Base-by-base conservation (phyloP, 1,284 basidiomycete species). In the Stereum hirsutum region DNA sequence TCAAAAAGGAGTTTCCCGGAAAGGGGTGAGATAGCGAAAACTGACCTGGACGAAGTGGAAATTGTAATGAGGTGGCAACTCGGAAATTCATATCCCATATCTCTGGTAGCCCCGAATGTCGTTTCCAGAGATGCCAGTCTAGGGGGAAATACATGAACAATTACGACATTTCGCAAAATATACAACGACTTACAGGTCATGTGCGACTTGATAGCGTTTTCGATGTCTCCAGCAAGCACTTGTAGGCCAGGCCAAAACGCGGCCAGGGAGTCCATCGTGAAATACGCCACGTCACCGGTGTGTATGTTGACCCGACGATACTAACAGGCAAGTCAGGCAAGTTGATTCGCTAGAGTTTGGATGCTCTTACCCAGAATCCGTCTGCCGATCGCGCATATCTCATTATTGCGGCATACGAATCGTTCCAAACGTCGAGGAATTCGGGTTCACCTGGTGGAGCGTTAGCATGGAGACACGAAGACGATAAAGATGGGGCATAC, bases 111-210 rank as follows among this genome's bases (percentile, higher is more conserved):
- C 88, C 93, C 14, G 80, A 78, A 62, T 89, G 79, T 43, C 78
- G 75, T 53, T 78, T 70, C 93, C 93, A 97, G 35, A 94, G 57
- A 63, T 94, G 91, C 79, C 87, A 94, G 65, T 86, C 91, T 90
- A 26, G 11, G 42, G 2, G 37, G 15, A 21, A 36, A 41, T 24
- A 38, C 19, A 39, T 44, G 24, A n/a, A 47, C 20, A 42, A 31
- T 30, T 37, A 17, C 8, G 26, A 31, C 28, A 28, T 47, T n/a
- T 33, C 21, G 25, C 10, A 15, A 35, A 8, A 23, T 6, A 23
- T 11, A 42, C 23, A 15, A 26, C 7, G 10, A 34, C 28, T 56
- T 51, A 88, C 86, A 91, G 44, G 81, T 73, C 54, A 93, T 63
- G 62, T 95, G 91, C 15, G 83, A 73, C 55, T 86, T 88, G 51